Conservation (phyloP, 371 early-diverging fungal genomes). For the Basidiobolus meristosporus region DNA sequence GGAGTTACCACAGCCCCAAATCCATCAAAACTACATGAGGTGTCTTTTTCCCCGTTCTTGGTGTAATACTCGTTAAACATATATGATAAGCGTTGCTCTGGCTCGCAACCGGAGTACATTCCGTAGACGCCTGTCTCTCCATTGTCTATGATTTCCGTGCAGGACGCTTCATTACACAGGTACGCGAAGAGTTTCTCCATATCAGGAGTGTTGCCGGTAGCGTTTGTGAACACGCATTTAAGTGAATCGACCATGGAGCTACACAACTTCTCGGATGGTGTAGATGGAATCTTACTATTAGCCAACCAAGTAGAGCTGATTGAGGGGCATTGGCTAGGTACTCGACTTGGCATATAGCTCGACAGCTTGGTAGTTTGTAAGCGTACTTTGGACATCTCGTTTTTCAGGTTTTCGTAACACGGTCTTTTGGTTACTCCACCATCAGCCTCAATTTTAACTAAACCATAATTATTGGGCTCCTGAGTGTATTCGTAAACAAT, state of each 20-base stretch:
- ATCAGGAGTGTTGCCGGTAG: slow-evolving; percentile 7
- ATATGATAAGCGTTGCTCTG: slow-evolving; percentile 21
- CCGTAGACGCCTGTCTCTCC: slow-evolving; percentile 29
- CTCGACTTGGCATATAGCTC: neutral
- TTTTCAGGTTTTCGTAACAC: slow-evolving; percentile 23
- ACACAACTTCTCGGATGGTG: slow-evolving; percentile 45
- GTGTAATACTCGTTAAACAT: slow-evolving; percentile 12
- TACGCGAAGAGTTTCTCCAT: slow-evolving; percentile 16
- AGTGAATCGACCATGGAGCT: slow-evolving; percentile 46
- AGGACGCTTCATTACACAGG: slow-evolving; percentile 25
- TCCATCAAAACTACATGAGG: slow-evolving; percentile 14
- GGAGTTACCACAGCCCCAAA: too few relatives aligned
- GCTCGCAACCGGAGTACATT: slow-evolving; percentile 24
- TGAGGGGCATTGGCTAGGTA: slow-evolving; percentile 32
- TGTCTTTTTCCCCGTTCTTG: slow-evolving; percentile 7
- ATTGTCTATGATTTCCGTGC: slow-evolving; percentile 25
- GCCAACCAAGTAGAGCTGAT: slow-evolving; percentile 30
- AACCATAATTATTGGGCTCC: slow-evolving; percentile 58
- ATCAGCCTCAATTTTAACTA: slow-evolving; percentile 34
- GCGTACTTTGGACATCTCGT: slow-evolving; percentile 12
- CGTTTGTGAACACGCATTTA: slow-evolving; percentile 25
- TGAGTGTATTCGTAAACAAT: slow-evolving; percentile 66
- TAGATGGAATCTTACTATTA: slow-evolving; percentile 33
- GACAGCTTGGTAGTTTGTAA: slow-evolving; percentile 5
- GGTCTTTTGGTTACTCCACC: slow-evolving; percentile 13